Evolutionary conservation across 2,329 filamentous ascomycete species (phyloP).

Genomic region (Colletotrichum caudatum): DNA sequence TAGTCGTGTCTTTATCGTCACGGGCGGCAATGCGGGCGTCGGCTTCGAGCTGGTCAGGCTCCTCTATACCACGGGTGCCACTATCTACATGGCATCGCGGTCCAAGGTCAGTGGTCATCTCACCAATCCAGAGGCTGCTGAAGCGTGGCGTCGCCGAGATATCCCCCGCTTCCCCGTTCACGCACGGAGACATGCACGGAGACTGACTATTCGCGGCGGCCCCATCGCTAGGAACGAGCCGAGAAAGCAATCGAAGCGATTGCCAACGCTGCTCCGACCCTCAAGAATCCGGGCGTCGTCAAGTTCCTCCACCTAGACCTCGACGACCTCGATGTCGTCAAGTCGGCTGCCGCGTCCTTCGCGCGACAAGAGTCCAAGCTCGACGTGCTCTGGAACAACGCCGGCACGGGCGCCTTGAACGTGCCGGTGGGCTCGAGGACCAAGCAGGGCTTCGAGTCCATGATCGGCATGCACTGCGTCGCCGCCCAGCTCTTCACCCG

Average conservation of each 20-base stretch:
- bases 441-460: constrained; percentile 50
- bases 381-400: constrained; percentile 59
- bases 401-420: constrained; percentile 45
- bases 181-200: neutral
- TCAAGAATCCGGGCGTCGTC: constrained; percentile 42
- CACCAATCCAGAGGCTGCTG: constrained; percentile 43
- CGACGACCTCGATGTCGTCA: constrained; percentile 56
- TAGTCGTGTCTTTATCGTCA: constrained; percentile 60
- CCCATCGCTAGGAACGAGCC: constrained; percentile 45
- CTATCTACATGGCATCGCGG: constrained; percentile 65
- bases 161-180: neutral
- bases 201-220: neutral
- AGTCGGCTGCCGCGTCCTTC: constrained; percentile 53
- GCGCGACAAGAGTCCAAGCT: constrained; percentile 52
- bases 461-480: constrained; percentile 52
- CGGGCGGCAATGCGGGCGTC: constrained; percentile 55
- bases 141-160: neutral
- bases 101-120: constrained; percentile 43
- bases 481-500: constrained; percentile 51
- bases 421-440: constrained; percentile 44
- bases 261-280: constrained; percentile 21
- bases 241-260: constrained; percentile 50
- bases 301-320: constrained; percentile 56
- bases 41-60: constrained; percentile 65
- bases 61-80: constrained; percentile 64